These are phyloP conservation scores for Apiospora hydei DNA, from an alignment of 2,329 filamentous ascomycete species.

Conservation along the genomic window DNA sequence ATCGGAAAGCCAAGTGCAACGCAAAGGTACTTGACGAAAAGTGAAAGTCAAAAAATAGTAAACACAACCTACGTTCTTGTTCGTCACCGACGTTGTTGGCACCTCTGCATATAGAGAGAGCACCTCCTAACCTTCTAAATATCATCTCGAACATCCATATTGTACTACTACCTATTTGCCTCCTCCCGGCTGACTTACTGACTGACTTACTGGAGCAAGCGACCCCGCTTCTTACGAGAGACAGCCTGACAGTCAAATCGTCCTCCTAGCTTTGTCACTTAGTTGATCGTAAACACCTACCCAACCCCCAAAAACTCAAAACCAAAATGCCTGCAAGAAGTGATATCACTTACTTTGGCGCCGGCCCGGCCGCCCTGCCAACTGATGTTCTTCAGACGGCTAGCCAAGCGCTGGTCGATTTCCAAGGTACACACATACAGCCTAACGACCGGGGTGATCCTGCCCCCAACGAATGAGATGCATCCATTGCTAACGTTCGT, in stretches of 20 bases:
- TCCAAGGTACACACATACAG: slow-evolving; percentile 52
- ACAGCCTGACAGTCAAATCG: not conserved
- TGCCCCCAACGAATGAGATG: slow-evolving; percentile 39
- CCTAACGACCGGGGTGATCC: not conserved
- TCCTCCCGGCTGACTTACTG: not conserved
- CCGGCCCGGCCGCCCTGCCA: slow-evolving; percentile 86
- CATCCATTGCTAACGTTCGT: slow-evolving; percentile 71
- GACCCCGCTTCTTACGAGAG: slow-evolving; percentile 10
- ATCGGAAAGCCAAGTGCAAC: not conserved
- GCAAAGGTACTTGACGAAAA: not conserved
- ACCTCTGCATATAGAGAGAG: not conserved
- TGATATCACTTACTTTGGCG: slow-evolving; percentile 86
- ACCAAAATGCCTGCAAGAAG: slow-evolving; percentile 68
- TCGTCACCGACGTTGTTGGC: not conserved
- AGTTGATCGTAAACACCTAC: slow-evolving; percentile 6
- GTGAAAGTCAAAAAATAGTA: not conserved
- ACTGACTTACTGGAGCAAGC: not conserved
- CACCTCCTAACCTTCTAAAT: not conserved
- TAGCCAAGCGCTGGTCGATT: slow-evolving; percentile 81
- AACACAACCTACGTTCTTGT: not conserved
- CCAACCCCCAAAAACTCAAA: slow-evolving; percentile 40
- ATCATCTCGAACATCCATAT: not conserved
- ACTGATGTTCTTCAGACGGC: slow-evolving; percentile 81
- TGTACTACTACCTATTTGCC: not conserved
- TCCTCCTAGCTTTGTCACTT: slow-evolving; percentile 13